Base-by-base conservation (phyloP, 352 stramenopile genomes). In the Globisporangium spinosum region DNA sequence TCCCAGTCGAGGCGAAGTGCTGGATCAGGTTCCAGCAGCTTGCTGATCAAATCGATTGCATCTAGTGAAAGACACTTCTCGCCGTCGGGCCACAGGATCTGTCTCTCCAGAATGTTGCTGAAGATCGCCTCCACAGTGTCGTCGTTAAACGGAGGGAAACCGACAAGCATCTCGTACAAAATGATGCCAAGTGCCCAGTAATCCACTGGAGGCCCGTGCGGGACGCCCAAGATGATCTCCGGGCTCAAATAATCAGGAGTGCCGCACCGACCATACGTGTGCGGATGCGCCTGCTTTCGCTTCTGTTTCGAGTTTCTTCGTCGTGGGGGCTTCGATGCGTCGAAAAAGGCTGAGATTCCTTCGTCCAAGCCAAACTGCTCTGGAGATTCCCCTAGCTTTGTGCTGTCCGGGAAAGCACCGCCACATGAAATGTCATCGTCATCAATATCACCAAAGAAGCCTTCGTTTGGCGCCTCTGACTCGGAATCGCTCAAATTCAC, bases 101-200 rank as follows among this genome's bases (percentile, higher is more conserved):
- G 79, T 12, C 87, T 75, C 32, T 91, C 77, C 29, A 95, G 62
- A 64, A 97, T 96, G 58, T 97, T 95, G 60, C 69, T 75, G 58
- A 97, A 97, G 64, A 97, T 96, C 0, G 82, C 79, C 49, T 97
- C 89, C 29, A 95, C 85, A 0, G 89, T 94, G 63, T 96, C 85
- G 65, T 95, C 89, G 43, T 97, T 97, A 66, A 97, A 97, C 2
- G 89, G 89, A 45, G 88, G 88, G 67, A 96, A 95, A 0, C 88
- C 89, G 17, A 95, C 86, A 34, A 97, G 74, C 85, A 96, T 94
- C 64, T 95, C 88, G 73, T 94, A 95, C 38, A 97, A 49, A 38
- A 97, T 95, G n/a, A 97, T 87, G n/a, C 91, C 91, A 8, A 97
- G 78, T 3, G 87, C 88, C 91, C 91, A 97, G 45, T 91, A 97